Base-by-base conservation (phyloP, 176 grass and related monocot species). In the Musa troglodytarum region DNA sequence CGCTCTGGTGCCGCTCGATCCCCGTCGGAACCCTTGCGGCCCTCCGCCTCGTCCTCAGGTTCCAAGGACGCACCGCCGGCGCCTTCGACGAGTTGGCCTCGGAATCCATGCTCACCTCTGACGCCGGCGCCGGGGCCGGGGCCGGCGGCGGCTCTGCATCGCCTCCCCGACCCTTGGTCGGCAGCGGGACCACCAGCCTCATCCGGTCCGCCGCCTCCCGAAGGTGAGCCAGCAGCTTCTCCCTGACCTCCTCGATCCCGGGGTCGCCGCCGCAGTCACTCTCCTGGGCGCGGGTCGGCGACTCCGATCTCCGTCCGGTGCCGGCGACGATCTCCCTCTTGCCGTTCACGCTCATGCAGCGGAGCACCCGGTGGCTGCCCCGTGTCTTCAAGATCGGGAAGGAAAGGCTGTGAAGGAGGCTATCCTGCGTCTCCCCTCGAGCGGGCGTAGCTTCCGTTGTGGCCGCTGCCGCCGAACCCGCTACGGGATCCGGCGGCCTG, bases 371-470 rank as follows among this genome's bases (percentile, higher is more conserved):
- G 69, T 85, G 83, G 83, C 75, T 88, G 17, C 89, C 85, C 85
- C 89, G 88, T 65, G 85, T 81, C 85, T 92, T 92, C 24, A 83
- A 78, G 50, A 72, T 77, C 61, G 89, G 85, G 74, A 92, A 81
- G 59, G 83, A 85, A 19, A 50, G 49, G 17, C n/a, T 50, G 10
- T 49, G 68, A 17, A 70, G 68, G 68, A 70, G 68, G 49, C 43
- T n/a, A 20, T 13, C 52, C 22, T 10, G 72, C 53, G 52, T 10
- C 72, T 74, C 24, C 21, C 19, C 8, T 25, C 50, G 52, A 16
- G 13, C 19, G 14, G 72, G 5, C 22, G 52, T 8, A 9, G 72
- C 53, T 28, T 55, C 52, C 5, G 16, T 57, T 4, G 52, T 22
- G 21, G 21, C n/a, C 72, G 72, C 9, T 9, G 52, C 14, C 72